These are phyloP conservation scores for Arthrinium puccinioides DNA, from an alignment of 2,329 filamentous ascomycete species.

Conservation along the genomic window DNA sequence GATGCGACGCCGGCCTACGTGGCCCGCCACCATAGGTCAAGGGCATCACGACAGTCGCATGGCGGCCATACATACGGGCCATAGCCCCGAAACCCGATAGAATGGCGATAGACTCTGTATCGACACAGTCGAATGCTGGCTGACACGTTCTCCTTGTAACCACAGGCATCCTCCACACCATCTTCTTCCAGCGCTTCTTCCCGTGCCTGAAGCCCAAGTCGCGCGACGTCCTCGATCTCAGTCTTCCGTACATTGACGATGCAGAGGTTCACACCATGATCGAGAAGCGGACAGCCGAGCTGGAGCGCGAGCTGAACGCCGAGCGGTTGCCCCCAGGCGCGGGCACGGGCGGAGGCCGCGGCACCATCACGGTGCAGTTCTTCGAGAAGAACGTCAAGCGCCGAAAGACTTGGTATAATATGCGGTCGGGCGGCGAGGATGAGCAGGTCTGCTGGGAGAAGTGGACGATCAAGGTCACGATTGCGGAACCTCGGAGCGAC, in stretches of 20 bases:
- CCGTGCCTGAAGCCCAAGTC: conserved; percentile 75
- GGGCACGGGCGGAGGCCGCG: conserved; percentile 22
- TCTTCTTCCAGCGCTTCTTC: conserved; percentile 99
- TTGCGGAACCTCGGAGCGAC: conserved; percentile 83
- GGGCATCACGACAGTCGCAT: too few species aligned
- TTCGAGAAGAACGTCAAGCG: conserved; percentile 92
- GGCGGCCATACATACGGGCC: too few species aligned
- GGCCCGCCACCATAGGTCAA: too few species aligned
- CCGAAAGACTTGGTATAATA: conserved; percentile 72
- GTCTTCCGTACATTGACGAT: conserved; percentile 82
- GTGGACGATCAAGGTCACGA: conserved; percentile 91
- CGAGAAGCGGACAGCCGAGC: conserved; percentile 72
- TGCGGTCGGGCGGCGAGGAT: conserved; percentile 46
- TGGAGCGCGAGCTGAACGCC: conserved; percentile 70
- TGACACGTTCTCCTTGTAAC: background rate
- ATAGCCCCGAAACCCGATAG: too few species aligned
- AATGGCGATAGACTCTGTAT: too few species aligned
- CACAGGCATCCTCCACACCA: conserved; percentile 84
- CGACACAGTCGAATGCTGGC: too few species aligned
- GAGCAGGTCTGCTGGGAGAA: conserved; percentile 96
- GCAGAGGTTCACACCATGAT: conserved; percentile 90
- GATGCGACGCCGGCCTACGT: too few species aligned
- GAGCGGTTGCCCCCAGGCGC: conserved; percentile 31
- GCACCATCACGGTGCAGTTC: conserved; percentile 82
- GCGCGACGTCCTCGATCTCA: conserved; percentile 84